A percentile compares a stretch with the other conserved stretches of the same genome.
Conservation (phyloP, 2,329 filamentous ascomycete species). For the Alternaria alternata region DNA sequence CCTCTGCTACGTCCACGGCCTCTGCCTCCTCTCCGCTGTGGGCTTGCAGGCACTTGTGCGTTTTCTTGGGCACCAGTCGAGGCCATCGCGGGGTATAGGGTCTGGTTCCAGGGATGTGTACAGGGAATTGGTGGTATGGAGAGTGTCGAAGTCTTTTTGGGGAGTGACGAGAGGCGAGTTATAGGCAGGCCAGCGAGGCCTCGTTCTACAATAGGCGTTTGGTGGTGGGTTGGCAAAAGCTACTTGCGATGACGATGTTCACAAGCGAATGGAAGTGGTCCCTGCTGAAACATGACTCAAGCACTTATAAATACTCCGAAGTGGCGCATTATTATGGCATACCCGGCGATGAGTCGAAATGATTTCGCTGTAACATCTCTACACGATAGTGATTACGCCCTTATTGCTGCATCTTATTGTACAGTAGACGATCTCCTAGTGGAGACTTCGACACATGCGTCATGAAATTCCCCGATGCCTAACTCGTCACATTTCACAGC, state of each 20-base stretch:
- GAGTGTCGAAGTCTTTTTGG: neutral
- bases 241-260: constrained; percentile 33
- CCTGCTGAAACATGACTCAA: constrained; percentile 20
- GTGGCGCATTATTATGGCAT: constrained; percentile 12
- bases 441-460: neutral
- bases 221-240: constrained; percentile 27
- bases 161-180: neutral
- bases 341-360: constrained; percentile 37
- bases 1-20: constrained; percentile 45
- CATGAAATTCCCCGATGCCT: neutral
- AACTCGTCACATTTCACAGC: constrained; percentile 17
- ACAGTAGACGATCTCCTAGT: neutral
- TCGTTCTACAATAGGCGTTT: constrained; percentile 26
- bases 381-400: neutral
- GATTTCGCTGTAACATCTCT: constrained; percentile 4
- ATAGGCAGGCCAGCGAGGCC: constrained; percentile 25
- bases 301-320: constrained; percentile 15
- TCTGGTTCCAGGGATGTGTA: constrained; percentile 5
- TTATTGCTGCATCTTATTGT: neutral
- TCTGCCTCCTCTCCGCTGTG: constrained; percentile 40
- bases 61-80: constrained; percentile 35
- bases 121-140: constrained; percentile 1
- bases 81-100: constrained; percentile 44
- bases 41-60: constrained; percentile 35
- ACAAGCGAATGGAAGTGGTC: constrained; percentile 38